Percentiles rank a stretch among this genome's conserved stretches.
Evolutionary conservation across 2,329 filamentous ascomycete species (phyloP).

Genomic region (Cytospora leucostoma): DNA sequence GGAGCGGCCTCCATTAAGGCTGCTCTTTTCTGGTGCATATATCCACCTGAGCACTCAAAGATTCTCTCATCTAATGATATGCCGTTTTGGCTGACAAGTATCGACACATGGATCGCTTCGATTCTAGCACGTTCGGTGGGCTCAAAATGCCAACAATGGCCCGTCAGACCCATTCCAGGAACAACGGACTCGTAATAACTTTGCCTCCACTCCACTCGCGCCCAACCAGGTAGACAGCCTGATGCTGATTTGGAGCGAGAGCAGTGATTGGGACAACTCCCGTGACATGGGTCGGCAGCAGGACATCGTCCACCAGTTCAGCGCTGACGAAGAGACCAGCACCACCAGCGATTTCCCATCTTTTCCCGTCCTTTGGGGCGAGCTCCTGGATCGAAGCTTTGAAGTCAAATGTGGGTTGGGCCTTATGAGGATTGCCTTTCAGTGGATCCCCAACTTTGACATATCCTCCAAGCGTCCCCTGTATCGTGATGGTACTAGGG

Average conservation of each 20-base stretch:
- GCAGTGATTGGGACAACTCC: conserved; percentile 25
- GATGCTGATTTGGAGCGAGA: conserved; percentile 2
- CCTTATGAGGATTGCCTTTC: conserved; percentile 34
- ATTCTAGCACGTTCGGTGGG: no score
- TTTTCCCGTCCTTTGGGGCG: conserved; percentile 27
- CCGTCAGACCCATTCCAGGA: conserved; percentile 18
- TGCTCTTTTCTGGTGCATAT: no score
- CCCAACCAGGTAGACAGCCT: conserved; percentile 30
- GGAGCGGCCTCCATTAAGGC: no score
- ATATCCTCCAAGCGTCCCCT: conserved; percentile 34
- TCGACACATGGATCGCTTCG: no score
- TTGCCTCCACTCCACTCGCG: conserved; percentile 31
- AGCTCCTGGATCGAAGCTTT: conserved; percentile 26
- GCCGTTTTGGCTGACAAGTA: no score
- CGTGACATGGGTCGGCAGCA: conserved; percentile 31
- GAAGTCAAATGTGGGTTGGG: conserved; percentile 32
- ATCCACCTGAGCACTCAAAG: no score
- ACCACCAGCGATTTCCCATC: conserved; percentile 30
- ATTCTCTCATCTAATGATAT: no score
- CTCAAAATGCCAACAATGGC: no score
- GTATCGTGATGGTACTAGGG: conserved; percentile 29
- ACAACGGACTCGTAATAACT: conserved; percentile 32
- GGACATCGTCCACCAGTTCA: conserved; percentile 30
- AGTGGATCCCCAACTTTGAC: conserved; percentile 37
- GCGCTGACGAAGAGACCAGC: conserved; percentile 33